phyloP scores from a whole-genome alignment of 768 basidiomycete genomes.

The Xerocomellus dryophilus region DNA sequence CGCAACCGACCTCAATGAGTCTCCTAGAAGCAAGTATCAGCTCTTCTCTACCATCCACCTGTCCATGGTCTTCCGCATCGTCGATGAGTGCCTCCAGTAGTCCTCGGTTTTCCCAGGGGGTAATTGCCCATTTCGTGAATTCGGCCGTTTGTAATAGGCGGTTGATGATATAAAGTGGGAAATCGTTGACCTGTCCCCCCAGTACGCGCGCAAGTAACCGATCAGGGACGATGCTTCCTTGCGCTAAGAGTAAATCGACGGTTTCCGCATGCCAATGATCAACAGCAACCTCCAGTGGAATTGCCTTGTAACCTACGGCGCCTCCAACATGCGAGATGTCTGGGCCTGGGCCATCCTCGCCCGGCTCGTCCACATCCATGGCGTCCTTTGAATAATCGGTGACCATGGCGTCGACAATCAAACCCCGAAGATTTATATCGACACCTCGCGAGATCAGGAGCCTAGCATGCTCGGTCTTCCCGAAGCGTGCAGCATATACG shows the following conservation, averaged over 20 bases:
- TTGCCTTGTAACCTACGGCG: not conserved
- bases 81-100: not conserved
- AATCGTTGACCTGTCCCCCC: not conserved
- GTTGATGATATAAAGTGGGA: not conserved
- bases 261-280: not conserved
- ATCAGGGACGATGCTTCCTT: not conserved
- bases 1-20: not conserved
- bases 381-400: not conserved
- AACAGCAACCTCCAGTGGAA: not conserved
- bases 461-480: not conserved
- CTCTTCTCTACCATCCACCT: not conserved
- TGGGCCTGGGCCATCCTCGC: too few relatives aligned
- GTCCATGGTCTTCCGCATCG: not conserved
- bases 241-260: not conserved
- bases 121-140: not conserved
- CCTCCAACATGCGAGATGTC: not conserved
- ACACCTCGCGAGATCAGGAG: not conserved
- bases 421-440: not conserved
- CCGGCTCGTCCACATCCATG: not conserved
- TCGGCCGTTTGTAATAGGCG: not conserved
- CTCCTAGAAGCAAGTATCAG: not conserved
- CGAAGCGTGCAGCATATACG: slow-evolving; percentile 1
- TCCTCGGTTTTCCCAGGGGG: not conserved
- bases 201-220: not conserved
- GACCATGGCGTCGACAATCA: not conserved